A percentile compares a stretch with the other conserved stretches of the same genome.
Evolutionary conservation across 2,329 filamentous ascomycete genomes (phyloP).

Genomic region (Cordyceps fumosorosea): DNA sequence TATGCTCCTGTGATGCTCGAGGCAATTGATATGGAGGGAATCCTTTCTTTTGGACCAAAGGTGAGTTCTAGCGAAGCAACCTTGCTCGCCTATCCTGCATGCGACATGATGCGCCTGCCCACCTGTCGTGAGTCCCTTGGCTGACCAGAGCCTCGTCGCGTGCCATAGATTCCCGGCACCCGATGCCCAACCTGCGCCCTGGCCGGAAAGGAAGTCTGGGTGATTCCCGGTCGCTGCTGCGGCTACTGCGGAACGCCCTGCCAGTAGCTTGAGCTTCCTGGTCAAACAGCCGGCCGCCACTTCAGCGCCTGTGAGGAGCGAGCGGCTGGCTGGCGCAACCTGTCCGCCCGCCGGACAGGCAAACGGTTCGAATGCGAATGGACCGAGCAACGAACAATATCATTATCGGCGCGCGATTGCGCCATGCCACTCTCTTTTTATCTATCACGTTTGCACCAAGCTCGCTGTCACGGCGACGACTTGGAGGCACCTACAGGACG

Average conservation of each 20-base stretch:
- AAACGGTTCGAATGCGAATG: neutral
- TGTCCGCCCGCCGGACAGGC: neutral
- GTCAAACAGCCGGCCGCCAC: neutral
- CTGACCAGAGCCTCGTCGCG: neutral
- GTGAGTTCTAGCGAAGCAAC: neutral
- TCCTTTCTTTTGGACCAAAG: slow-evolving; percentile 11
- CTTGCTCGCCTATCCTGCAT: neutral
- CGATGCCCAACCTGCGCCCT: slow-evolving; percentile 45
- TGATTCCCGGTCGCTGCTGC: slow-evolving; percentile 46
- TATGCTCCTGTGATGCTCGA: neutral
- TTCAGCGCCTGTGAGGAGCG: neutral
- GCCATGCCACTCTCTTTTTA: neutral
- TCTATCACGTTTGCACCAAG: neutral
- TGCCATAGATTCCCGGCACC: slow-evolving; percentile 39
- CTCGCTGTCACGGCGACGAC: neutral
- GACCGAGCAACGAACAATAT: neutral
- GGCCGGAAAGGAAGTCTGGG: slow-evolving; percentile 47
- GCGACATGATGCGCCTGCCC: slow-evolving; percentile 3
- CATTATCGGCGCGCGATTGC: neutral
- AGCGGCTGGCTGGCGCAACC: neutral
- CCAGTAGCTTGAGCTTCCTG: slow-evolving; percentile 14
- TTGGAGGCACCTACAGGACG: neutral
- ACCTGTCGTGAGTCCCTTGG: neutral
- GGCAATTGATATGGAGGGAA: neutral
- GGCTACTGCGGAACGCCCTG: slow-evolving; percentile 44